Conservation (phyloP, 2,329 filamentous ascomycete species). For the Fusarium kyushuense region DNA sequence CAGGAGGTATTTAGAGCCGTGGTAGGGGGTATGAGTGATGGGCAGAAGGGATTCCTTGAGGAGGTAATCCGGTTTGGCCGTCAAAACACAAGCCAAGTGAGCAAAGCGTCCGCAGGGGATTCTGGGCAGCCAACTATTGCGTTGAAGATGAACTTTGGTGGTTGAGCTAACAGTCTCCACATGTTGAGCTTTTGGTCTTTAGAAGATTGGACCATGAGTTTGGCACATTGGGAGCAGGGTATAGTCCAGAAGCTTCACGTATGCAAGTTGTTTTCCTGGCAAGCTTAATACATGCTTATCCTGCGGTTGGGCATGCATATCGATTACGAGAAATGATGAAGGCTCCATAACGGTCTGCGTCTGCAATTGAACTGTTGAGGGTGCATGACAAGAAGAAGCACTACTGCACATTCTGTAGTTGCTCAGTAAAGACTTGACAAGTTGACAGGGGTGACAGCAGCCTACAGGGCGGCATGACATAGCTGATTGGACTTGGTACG, state of each 20-base stretch:
- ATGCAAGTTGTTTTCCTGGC: slow-evolving; percentile 15
- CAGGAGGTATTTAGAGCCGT: slow-evolving; percentile 79
- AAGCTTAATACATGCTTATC: slow-evolving; percentile 12
- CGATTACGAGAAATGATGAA: slow-evolving; percentile 21
- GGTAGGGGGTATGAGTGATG: slow-evolving; percentile 76
- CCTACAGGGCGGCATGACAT: slow-evolving; percentile 2
- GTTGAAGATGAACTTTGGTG: slow-evolving; percentile 91
- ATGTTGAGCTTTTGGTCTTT: slow-evolving; percentile 5
- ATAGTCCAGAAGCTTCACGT: slow-evolving; percentile 18
- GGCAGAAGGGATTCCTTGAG: slow-evolving; percentile 82
- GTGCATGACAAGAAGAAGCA: slow-evolving; percentile 3
- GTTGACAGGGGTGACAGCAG: slow-evolving; percentile 15
- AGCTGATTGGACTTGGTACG: slow-evolving; percentile 14
- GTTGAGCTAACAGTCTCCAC: slow-evolving; percentile 43
- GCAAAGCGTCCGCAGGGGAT: slow-evolving; percentile 56
- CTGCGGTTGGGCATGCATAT: slow-evolving; percentile 8
- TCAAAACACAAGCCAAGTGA: slow-evolving; percentile 57
- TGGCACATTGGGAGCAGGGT: slow-evolving; percentile 12
- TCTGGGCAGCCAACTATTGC: slow-evolving; percentile 83
- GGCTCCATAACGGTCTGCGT: background rate
- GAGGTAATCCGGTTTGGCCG: slow-evolving; percentile 78
- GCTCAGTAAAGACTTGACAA: slow-evolving; percentile 6
- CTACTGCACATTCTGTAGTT: background rate
- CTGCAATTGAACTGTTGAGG: background rate
- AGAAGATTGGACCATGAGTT: slow-evolving; percentile 1